Evolutionary conservation across 306 rosid genomes (phyloP).

Genomic region (Styphnolobium japonicum): DNA sequence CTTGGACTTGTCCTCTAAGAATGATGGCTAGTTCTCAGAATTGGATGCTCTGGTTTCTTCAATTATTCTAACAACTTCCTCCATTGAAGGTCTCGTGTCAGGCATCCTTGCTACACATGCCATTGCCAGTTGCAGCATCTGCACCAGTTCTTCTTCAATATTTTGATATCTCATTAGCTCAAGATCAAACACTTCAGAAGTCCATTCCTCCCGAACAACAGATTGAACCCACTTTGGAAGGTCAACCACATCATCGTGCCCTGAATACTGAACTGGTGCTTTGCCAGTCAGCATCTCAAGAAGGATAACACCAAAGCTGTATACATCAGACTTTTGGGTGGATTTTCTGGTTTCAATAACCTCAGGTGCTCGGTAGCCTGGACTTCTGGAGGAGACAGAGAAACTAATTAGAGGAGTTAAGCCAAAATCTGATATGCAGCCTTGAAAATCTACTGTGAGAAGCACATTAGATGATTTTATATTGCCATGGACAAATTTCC

Average conservation of each 20-base stretch:
- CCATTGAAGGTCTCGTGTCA: conserved; percentile 80
- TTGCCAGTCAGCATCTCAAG: conserved; percentile 91
- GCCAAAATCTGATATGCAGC: conserved; percentile 81
- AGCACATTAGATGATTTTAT: conserved; percentile 86
- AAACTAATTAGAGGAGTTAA: conserved; percentile 57
- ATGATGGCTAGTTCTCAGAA: conserved; percentile 45
- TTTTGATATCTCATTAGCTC: conserved; percentile 69
- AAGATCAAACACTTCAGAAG: conserved; percentile 91
- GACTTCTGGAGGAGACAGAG: conserved; percentile 48
- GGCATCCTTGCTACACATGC: conserved; percentile 79
- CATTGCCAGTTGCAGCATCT: conserved; percentile 94
- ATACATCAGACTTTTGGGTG: conserved; percentile 71
- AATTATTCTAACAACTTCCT: conserved; percentile 67
- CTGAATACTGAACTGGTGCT: conserved; percentile 68
- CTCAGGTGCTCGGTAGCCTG: conserved; percentile 82
- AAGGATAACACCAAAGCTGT: conserved; percentile 83
- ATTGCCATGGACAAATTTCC: conserved; percentile 77
- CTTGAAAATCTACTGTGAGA: conserved; percentile 57
- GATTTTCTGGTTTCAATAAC: conserved; percentile 55
- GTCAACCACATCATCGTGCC: conserved; percentile 66
- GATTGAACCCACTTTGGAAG: conserved; percentile 95
- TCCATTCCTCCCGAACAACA: conserved; percentile 92
- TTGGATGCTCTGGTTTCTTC: conserved; percentile 59
- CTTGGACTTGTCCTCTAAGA: conserved; percentile 43
- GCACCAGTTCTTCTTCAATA: conserved; percentile 91